Percentiles rank a stretch among this genome's conserved stretches.
Evolutionary conservation across 2,329 filamentous ascomycete genomes (phyloP).

Genomic region (Knufia petricola): DNA sequence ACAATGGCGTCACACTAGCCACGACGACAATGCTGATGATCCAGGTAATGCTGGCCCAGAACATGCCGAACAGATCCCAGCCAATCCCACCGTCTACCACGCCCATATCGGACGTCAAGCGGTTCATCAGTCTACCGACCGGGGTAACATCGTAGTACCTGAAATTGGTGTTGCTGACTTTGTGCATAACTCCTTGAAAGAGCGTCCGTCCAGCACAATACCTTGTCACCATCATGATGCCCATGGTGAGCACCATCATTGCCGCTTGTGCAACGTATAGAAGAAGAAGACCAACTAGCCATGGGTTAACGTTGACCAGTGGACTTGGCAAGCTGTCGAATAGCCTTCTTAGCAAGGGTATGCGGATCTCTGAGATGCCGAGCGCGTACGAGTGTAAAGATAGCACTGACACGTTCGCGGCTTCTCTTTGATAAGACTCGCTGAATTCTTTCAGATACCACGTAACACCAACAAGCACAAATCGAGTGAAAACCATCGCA

Average conservation of each 20-base stretch:
- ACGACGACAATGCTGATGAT: constrained; percentile 66
- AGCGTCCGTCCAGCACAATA: constrained; percentile 68
- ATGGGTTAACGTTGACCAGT: constrained; percentile 56
- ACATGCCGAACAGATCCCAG: constrained; percentile 59
- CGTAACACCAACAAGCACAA: constrained; percentile 55
- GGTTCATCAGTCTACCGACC: constrained; percentile 82
- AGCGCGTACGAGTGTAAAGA: constrained; percentile 23
- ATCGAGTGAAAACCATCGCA: constrained; percentile 43
- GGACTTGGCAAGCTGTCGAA: constrained; percentile 56
- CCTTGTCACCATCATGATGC: constrained; percentile 64
- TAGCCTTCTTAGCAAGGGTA: constrained; percentile 24
- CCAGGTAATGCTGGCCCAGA: constrained; percentile 63
- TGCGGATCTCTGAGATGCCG: constrained; percentile 17
- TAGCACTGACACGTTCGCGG: neutral
- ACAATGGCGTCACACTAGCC: constrained; percentile 64
- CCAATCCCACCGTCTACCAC: constrained; percentile 83
- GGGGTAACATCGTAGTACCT: constrained; percentile 87
- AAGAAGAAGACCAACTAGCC: constrained; percentile 61
- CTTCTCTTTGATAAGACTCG: constrained; percentile 52
- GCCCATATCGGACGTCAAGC: constrained; percentile 80
- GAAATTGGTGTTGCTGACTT: constrained; percentile 71
- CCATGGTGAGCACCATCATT: constrained; percentile 51
- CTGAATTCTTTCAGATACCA: constrained; percentile 87
- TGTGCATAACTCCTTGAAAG: constrained; percentile 62
- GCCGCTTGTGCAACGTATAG: constrained; percentile 55